Percentiles rank a stretch among this genome's conserved stretches.
Evolutionary conservation across 1,139 yeast genomes (phyloP).

Genomic region (Saccharomycopsis hybrid): DNA sequence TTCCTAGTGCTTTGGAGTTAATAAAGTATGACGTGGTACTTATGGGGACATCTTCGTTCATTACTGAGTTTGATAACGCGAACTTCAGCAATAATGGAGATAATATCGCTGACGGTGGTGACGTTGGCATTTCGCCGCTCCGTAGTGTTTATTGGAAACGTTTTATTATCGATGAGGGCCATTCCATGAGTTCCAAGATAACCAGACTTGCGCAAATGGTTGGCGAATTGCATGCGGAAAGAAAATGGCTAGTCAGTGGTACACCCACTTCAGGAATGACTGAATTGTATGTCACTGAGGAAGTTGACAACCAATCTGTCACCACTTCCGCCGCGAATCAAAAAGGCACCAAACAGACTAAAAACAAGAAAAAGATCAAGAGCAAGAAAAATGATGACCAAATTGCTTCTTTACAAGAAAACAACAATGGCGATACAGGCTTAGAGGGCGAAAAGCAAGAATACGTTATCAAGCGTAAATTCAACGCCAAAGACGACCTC

Average conservation of each 20-base stretch:
- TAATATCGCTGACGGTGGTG: too few relatives aligned
- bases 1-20: slow-evolving; percentile 32
- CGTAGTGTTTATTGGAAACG: slow-evolving; percentile 55
- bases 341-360: slow-evolving; percentile 1
- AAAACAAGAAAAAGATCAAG: neutral
- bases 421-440: slow-evolving; percentile 7
- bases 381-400: too few relatives aligned
- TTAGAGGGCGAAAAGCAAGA: slow-evolving; percentile 26
- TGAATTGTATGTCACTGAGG: slow-evolving; percentile 48
- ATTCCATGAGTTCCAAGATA: slow-evolving; percentile 47
- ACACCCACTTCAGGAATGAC: slow-evolving; percentile 71
- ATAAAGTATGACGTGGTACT: slow-evolving; percentile 45
- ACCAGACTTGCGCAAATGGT: slow-evolving; percentile 47
- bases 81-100: too few relatives aligned
- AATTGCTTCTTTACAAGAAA: neutral
- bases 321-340: slow-evolving; percentile 13
- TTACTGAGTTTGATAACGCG: slow-evolving; percentile 30
- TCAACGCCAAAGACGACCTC: slow-evolving; percentile 46
- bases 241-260: slow-evolving; percentile 71
- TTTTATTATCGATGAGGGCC: slow-evolving; percentile 70
- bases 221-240: slow-evolving; percentile 43
- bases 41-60: slow-evolving; percentile 42
- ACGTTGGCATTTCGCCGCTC: slow-evolving; percentile 31
- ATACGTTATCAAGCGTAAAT: slow-evolving; percentile 32
- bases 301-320: slow-evolving; percentile 27